Evolutionary conservation across 2,329 filamentous ascomycete species (phyloP).

Genomic region (Colletotrichum paranaense): DNA sequence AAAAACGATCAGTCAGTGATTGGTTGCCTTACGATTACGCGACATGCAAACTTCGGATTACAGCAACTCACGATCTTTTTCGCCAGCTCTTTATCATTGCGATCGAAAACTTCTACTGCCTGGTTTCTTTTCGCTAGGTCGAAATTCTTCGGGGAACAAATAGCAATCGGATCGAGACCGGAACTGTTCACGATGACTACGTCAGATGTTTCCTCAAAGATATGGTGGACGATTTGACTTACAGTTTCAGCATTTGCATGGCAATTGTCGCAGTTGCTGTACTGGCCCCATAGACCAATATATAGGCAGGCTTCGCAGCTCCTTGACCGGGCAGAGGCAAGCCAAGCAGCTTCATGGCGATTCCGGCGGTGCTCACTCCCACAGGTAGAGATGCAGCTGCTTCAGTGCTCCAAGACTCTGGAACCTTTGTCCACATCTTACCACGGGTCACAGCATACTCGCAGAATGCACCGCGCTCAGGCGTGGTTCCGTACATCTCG

Average conservation of each 20-base stretch:
- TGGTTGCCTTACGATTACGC: background rate
- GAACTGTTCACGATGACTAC: no score
- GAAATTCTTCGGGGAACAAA: slow-evolving; percentile 46
- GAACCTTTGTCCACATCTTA: slow-evolving; percentile 53
- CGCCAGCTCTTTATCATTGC: slow-evolving; percentile 47
- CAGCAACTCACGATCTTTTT: slow-evolving; percentile 5
- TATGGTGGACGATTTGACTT: slow-evolving; percentile 10
- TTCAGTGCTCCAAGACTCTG: slow-evolving; percentile 52
- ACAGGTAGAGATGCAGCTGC: slow-evolving; percentile 59
- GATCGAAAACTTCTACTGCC: slow-evolving; percentile 54
- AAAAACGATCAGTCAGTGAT: background rate
- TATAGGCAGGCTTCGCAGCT: slow-evolving; percentile 31
- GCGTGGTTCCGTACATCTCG: slow-evolving; percentile 25
- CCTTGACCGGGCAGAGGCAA: slow-evolving; percentile 55
- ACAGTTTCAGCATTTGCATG: slow-evolving; percentile 47
- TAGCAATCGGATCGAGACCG: slow-evolving; percentile 46
- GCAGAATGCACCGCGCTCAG: slow-evolving; percentile 53
- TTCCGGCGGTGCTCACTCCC: slow-evolving; percentile 54
- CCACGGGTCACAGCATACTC: slow-evolving; percentile 51
- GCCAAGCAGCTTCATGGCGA: slow-evolving; percentile 55
- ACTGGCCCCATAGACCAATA: slow-evolving; percentile 44
- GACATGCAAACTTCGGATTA: slow-evolving; percentile 16
- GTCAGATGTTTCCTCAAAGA: no score
- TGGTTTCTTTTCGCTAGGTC: slow-evolving; percentile 45
- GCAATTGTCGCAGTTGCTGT: slow-evolving; percentile 44